Base-by-base conservation (phyloP, 225 moss, liverwort and hornwort genomes). In the Ulota crispa region DNA sequence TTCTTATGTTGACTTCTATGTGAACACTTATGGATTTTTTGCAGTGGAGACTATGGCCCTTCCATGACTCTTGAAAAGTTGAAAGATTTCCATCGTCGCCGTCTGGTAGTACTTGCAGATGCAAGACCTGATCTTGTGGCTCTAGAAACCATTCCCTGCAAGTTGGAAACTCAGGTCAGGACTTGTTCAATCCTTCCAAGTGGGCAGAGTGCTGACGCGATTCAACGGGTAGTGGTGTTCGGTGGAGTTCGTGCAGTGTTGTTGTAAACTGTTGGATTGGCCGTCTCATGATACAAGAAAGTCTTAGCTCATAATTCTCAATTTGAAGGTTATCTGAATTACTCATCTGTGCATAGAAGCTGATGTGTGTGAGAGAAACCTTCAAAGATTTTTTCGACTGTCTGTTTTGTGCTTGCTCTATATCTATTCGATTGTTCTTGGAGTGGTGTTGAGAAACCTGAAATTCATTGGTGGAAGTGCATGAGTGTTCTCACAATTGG, bases 81-180 rank as follows among this genome's bases (percentile, higher is more conserved):
- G 52, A 99, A 99, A 81, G 94, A 93, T 64, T 98, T 98, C 72
- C 98, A 98, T 78, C 93, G 93, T 52, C 78, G 91, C 79, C 87
- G 98, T 55, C 81, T 98, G 27, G 77, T 85, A 52, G 91, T 95
- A 54, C 95, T 98, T 68, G 94, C 93, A 53, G 93, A 91, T 79
- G 91, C 98, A 26, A 93, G 92, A 79, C 89, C 98, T 30, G 98
- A 98, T 86, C 70, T 98, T 34, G 81, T 98, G 83, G 95, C 98
- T 54, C 61, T 98, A 28, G 98, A 98, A 87, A 99, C 99, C 15
- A 99, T 99, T 79, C 99, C 99, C 54, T 94, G 92, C 81, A 92
- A 82, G 83, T 79, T 93, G 68, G 99, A 99, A 87, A 92, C 94
- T 50, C 91, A 93, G 95, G 96, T 94, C 68, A 50, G 79, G 59